Conservation (phyloP, 2,329 filamentous ascomycete species). For the Aspergillus ochraceus region DNA sequence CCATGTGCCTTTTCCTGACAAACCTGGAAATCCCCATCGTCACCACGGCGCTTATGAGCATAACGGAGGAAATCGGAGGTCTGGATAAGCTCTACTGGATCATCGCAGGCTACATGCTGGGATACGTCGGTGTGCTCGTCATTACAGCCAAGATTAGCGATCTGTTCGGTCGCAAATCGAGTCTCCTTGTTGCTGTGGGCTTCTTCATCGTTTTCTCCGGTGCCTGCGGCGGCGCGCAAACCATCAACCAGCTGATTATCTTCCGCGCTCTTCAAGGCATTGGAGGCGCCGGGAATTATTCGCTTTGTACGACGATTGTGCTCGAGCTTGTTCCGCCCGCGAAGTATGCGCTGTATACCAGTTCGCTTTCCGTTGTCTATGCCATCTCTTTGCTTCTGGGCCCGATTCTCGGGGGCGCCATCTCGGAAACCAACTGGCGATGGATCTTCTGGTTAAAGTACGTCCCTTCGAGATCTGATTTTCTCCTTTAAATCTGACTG, state of each 20-base stretch:
- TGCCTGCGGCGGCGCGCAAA: background rate
- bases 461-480: background rate
- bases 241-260: conserved; percentile 5
- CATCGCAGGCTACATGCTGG: background rate
- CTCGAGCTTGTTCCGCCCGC: conserved; percentile 10
- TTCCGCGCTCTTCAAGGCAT: conserved; percentile 14
- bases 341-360: conserved; percentile 9
- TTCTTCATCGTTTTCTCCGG: background rate
- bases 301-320: conserved; percentile 11
- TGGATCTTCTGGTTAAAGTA: conserved; percentile 14
- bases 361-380: conserved; percentile 3
- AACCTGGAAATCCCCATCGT: background rate
- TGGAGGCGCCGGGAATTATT: conserved; percentile 13
- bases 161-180: background rate
- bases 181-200: background rate
- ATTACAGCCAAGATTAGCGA: background rate
- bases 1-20: background rate
- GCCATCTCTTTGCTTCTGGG: conserved; percentile 9
- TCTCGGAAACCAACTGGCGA: conserved; percentile 11
- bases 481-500: too few species aligned
- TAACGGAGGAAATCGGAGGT: background rate
- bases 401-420: conserved; percentile 9
- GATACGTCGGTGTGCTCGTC: background rate
- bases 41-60: background rate
- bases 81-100: background rate